A percentile compares a stretch with the other conserved stretches of the same genome.
Conservation (phyloP, 2,329 filamentous ascomycete genomes). For the Mollisia scopiformis region DNA sequence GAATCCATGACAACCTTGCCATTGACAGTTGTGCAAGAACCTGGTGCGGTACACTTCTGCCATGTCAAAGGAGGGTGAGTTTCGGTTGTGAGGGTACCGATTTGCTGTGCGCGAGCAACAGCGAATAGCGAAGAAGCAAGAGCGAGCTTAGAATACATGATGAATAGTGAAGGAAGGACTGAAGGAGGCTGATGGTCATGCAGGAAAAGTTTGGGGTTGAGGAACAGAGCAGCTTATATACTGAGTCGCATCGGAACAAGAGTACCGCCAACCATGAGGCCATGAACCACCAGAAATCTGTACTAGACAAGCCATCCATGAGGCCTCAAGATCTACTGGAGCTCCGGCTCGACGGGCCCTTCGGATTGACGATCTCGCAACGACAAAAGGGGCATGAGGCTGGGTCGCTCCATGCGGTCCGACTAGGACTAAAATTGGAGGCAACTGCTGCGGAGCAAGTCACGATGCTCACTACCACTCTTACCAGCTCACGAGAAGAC, state of each 20-base stretch:
- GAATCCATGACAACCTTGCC: constrained; percentile 56
- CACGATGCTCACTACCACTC: neutral
- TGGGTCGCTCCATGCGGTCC: constrained; percentile 9
- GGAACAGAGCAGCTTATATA: constrained; percentile 12
- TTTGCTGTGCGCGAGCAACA: constrained; percentile 49
- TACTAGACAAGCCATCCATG: neutral
- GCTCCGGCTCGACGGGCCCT: constrained; percentile 13
- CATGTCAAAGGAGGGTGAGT: constrained; percentile 55
- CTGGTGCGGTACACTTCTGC: constrained; percentile 50
- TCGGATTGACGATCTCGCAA: constrained; percentile 2
- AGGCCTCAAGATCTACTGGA: constrained; percentile 2
- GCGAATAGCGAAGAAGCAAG: constrained; percentile 22
- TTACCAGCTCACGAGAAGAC: neutral
- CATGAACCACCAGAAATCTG: neutral
- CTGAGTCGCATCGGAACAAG: neutral
- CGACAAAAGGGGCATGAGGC: neutral
- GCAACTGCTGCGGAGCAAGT: neutral
- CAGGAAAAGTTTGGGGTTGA: neutral
- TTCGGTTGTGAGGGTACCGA: constrained; percentile 49
- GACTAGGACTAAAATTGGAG: constrained; percentile 3
- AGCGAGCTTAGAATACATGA: constrained; percentile 23
- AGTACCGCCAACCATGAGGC: neutral
- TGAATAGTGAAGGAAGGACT: neutral
- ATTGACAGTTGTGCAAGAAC: constrained; percentile 49
- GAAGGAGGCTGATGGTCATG: neutral